phyloP scores from a whole-genome alignment of 768 basidiomycete species.

The Pleurotus giganteus region DNA sequence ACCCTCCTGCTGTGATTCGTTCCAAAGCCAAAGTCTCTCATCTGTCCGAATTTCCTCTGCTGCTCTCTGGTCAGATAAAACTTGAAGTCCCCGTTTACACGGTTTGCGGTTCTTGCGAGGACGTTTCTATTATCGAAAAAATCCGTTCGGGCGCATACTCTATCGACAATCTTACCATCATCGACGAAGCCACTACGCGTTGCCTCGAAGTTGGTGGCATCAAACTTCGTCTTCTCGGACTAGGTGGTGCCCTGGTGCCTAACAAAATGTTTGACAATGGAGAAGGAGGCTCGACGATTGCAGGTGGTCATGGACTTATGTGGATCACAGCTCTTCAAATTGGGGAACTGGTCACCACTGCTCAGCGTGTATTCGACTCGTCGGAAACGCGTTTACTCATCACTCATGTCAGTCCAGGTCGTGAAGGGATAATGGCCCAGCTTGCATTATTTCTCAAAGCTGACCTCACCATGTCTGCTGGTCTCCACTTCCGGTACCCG shows the following conservation, averaged over 20 bases:
- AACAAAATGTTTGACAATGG: slow-evolving; percentile 97
- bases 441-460: slow-evolving; percentile 89
- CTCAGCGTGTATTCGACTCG: slow-evolving; percentile 89
- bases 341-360: slow-evolving; percentile 96
- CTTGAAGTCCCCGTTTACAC: slow-evolving; percentile 93
- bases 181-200: slow-evolving; percentile 94
- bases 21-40: slow-evolving; percentile 71
- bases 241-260: slow-evolving; percentile 92
- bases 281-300: slow-evolving; percentile 93
- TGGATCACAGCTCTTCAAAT: slow-evolving; percentile 98
- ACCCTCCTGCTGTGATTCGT: slow-evolving; percentile 66
- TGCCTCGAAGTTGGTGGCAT: slow-evolving; percentile 90
- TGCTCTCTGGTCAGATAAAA: slow-evolving; percentile 88
- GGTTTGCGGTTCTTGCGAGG: slow-evolving; percentile 97
- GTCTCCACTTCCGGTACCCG: slow-evolving; percentile 97
- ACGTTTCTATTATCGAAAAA: slow-evolving; percentile 90
- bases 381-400: slow-evolving; percentile 93
- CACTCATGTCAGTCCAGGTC: slow-evolving; percentile 88
- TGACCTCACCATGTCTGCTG: slow-evolving; percentile 91
- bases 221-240: slow-evolving; percentile 87
- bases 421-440: slow-evolving; percentile 91
- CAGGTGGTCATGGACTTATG: slow-evolving; percentile 97
- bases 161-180: slow-evolving; percentile 86
- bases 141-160: slow-evolving; percentile 80
- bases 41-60: slow-evolving; percentile 91